Evolutionary conservation across 495 filamentous ascomycete species (phyloP).

Genomic region (Haplographium delicatum): DNA sequence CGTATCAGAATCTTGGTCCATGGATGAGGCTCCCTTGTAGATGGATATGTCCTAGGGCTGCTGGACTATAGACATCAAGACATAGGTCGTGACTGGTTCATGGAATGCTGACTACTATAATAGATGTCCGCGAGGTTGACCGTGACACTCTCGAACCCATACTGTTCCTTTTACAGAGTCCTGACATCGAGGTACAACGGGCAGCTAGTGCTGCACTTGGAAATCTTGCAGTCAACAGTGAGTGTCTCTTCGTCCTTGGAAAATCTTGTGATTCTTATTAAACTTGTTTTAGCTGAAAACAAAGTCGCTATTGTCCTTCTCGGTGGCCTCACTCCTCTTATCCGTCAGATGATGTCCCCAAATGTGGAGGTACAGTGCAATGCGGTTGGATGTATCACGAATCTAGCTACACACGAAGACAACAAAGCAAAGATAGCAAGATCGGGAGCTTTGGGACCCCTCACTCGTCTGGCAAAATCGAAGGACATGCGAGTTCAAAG

Average conservation of each 20-base stretch:
- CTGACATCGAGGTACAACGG: constrained; percentile 94
- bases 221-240: constrained; percentile 96
- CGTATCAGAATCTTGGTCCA: no score
- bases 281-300: constrained; percentile 72
- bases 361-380: constrained; percentile 99
- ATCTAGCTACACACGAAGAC: constrained; percentile 95
- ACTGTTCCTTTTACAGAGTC: constrained; percentile 87
- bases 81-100: no score
- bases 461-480: constrained; percentile 90
- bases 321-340: constrained; percentile 84
- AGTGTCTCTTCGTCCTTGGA: constrained; percentile 22
- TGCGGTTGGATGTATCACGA: constrained; percentile 97
- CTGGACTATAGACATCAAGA: no score
- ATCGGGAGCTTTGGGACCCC: constrained; percentile 83
- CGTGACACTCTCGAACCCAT: constrained; percentile 93
- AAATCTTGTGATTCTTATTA: constrained; percentile 29
- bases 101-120: constrained; percentile 8
- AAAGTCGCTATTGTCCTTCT: constrained; percentile 93
- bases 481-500: constrained; percentile 98
- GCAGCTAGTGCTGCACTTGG: constrained; percentile 94
- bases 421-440: constrained; percentile 98
- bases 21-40: no score
- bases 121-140: constrained; percentile 96
- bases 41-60: no score
- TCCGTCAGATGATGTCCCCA: constrained; percentile 97